phyloP scores from a whole-genome alignment of 1,284 basidiomycete genomes.

The Tylopilus sp. region DNA sequence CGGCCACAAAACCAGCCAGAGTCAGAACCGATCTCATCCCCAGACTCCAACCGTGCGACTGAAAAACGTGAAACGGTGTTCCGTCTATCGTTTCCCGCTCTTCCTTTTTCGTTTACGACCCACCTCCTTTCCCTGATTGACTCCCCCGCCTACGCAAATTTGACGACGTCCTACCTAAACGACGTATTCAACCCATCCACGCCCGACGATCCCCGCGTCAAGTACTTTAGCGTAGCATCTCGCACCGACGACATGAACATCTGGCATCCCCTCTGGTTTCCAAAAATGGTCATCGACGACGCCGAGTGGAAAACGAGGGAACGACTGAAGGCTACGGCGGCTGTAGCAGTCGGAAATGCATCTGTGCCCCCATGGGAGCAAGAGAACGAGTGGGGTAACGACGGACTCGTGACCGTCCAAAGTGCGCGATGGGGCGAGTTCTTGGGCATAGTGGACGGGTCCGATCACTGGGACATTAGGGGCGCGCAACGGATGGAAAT shows the following conservation, averaged over 20 bases:
- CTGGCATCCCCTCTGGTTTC: constrained; percentile 96
- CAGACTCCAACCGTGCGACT: constrained; percentile 26
- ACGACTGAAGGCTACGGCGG: constrained; percentile 30
- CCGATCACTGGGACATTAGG: constrained; percentile 96
- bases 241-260: constrained; percentile 70
- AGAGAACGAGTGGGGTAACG: constrained; percentile 81
- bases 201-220: constrained; percentile 79
- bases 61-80: constrained; percentile 32
- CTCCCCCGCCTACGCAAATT: constrained; percentile 95
- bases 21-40: constrained; percentile 8
- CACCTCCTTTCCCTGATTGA: constrained; percentile 91
- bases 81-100: constrained; percentile 46
- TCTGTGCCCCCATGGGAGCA: constrained; percentile 38
- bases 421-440: constrained; percentile 94
- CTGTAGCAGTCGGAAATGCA: constrained; percentile 13
- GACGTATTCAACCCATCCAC: constrained; percentile 90
- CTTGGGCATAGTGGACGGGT: constrained; percentile 84
- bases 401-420: constrained; percentile 88
- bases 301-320: constrained; percentile 56
- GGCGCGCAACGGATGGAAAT: constrained; percentile 73
- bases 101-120: constrained; percentile 81
- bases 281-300: constrained; percentile 90
- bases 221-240: constrained; percentile 90
- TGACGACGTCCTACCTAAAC: constrained; percentile 84
- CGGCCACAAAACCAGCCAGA: constrained; percentile 9